Evolutionary conservation across 345 rosid genomes (phyloP).

Genomic region (Citrus maxima): DNA sequence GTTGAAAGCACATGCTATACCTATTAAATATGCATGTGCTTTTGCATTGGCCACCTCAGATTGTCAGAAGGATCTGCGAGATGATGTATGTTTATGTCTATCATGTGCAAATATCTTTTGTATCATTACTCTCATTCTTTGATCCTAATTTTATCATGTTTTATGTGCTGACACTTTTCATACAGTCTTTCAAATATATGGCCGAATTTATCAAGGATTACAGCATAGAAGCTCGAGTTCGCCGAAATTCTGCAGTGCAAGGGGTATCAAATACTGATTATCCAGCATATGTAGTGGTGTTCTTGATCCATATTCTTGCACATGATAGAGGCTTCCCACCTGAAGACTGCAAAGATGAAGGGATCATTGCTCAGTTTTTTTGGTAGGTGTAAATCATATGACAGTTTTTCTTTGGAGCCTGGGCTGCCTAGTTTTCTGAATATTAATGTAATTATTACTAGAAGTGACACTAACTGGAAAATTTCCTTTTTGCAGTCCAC

Average conservation of each 20-base stretch:
- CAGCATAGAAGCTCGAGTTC: constrained; percentile 43
- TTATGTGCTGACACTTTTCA: constrained; percentile 22
- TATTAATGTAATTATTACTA: constrained; percentile 10
- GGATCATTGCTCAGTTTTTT: constrained; percentile 58
- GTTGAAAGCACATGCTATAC: constrained; percentile 56
- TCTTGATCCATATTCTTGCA: constrained; percentile 82
- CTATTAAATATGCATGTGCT: constrained; percentile 82
- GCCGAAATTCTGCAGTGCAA: constrained; percentile 37
- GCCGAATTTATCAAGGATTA: constrained; percentile 62
- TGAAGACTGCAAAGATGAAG: constrained; percentile 66
- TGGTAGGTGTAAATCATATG: constrained; percentile 35
- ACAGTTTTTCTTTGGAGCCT: background rate
- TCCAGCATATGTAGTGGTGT: constrained; percentile 73
- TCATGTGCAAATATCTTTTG: background rate
- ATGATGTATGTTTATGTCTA: constrained; percentile 48
- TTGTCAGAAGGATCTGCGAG: constrained; percentile 53
- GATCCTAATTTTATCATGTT: constrained; percentile 6
- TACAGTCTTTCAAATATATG: constrained; percentile 66
- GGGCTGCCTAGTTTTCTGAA: background rate
- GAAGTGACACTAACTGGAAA: constrained; percentile 12
- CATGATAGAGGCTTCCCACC: constrained; percentile 67
- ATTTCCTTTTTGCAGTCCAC: constrained; percentile 61
- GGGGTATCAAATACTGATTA: constrained; percentile 50
- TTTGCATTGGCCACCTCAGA: constrained; percentile 59
- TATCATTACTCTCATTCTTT: background rate